These are phyloP conservation scores for Chrysosporium queenslandicum DNA, from an alignment of 2,329 filamentous ascomycete genomes.

Conservation along the genomic window DNA sequence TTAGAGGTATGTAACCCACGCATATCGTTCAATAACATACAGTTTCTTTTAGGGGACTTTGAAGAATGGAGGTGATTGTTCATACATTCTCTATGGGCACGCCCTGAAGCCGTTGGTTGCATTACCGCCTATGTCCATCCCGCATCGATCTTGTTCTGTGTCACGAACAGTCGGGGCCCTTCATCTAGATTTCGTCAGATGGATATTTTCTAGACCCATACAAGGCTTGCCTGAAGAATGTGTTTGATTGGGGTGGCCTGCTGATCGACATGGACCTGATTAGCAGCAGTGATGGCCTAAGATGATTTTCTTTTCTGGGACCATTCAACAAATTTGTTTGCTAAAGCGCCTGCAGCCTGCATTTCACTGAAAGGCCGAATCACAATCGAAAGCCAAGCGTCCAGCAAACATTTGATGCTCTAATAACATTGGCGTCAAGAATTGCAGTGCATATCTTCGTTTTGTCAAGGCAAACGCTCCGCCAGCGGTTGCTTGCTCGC, in stretches of 20 bases:
- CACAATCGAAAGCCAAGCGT: slow-evolving; percentile 5
- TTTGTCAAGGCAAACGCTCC: slow-evolving; percentile 10
- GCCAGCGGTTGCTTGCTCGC: slow-evolving; percentile 10
- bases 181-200: neutral
- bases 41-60: neutral
- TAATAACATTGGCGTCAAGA: neutral
- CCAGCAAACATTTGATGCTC: slow-evolving; percentile 11
- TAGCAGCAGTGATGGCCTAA: neutral
- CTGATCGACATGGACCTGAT: slow-evolving; percentile 3
- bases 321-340: slow-evolving; percentile 4
- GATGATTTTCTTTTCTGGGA: neutral
- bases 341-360: slow-evolving; percentile 8
- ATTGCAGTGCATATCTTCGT: neutral
- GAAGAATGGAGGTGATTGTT: too few relatives aligned
- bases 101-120: neutral
- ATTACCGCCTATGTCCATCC: neutral
- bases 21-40: neutral
- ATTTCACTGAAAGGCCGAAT: neutral
- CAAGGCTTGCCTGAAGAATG: neutral
- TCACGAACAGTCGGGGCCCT: slow-evolving; percentile 1
- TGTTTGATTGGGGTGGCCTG: neutral
- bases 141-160: neutral
- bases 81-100: neutral
- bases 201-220: neutral
- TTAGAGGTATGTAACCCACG: neutral